phyloP scores from a whole-genome alignment of 441 rosid species.

The Eruca vesicaria region DNA sequence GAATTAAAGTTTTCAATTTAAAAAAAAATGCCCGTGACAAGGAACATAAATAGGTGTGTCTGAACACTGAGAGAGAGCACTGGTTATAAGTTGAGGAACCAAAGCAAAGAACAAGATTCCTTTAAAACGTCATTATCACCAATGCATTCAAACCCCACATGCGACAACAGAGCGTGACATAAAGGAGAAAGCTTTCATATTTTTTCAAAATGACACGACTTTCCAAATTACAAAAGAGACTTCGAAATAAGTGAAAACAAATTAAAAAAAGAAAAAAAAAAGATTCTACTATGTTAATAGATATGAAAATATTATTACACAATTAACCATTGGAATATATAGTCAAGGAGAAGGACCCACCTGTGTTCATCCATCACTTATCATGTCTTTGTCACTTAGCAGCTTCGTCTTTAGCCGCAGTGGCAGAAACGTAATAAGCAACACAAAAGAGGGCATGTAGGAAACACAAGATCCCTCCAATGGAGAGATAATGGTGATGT shows the following conservation, averaged over 20 bases:
- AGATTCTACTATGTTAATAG: not conserved
- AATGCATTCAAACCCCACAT: slow-evolving; percentile 21
- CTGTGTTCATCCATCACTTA: not conserved
- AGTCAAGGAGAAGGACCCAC: slow-evolving; percentile 34
- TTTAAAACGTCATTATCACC: slow-evolving; percentile 13
- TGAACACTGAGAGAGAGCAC: slow-evolving; percentile 8
- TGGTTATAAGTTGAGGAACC: slow-evolving; percentile 16
- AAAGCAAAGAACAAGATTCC: slow-evolving; percentile 32
- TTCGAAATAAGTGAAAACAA: slow-evolving; percentile 2
- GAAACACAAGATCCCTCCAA: slow-evolving; percentile 85
- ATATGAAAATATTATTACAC: not conserved
- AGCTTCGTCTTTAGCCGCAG: slow-evolving; percentile 54
- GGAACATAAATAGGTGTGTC: not conserved
- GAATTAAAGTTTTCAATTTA: not conserved
- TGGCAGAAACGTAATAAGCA: slow-evolving; percentile 79
- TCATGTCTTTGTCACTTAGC: slow-evolving; percentile 30
- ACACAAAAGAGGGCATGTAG: slow-evolving; percentile 78
- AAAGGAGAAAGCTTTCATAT: slow-evolving; percentile 2
- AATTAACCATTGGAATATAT: slow-evolving; percentile 1
- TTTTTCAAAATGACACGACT: slow-evolving; percentile 23
- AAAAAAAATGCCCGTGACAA: not conserved
- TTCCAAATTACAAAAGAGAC: slow-evolving; percentile 24
- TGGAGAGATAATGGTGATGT: slow-evolving; percentile 81
- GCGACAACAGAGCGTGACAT: slow-evolving; percentile 36
- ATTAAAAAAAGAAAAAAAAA: not conserved